A percentile compares a stretch with the other conserved stretches of the same genome.
Evolutionary conservation across 345 rosid genomes (phyloP).

Genomic region (Atalantia buxifolia): DNA sequence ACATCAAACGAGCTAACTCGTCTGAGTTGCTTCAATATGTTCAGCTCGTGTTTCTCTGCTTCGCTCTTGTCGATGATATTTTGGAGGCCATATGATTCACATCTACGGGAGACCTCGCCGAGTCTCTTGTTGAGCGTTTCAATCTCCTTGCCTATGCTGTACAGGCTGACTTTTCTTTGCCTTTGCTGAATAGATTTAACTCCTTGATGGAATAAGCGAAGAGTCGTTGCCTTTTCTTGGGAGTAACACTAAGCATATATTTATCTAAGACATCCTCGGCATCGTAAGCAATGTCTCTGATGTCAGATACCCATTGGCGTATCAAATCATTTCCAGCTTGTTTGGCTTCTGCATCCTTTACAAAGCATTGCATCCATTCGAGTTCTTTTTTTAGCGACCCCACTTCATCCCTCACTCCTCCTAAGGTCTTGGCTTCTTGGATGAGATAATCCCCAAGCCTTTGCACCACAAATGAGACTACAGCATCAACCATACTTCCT

Average conservation of each 20-base stretch:
- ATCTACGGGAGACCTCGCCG: not conserved
- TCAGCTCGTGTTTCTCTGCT: not conserved
- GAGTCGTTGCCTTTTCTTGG: not conserved
- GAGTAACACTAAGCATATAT: not conserved
- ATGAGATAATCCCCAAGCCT: slow-evolving; percentile 1
- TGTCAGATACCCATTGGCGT: not conserved
- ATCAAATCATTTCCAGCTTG: not conserved
- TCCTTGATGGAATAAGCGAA: not conserved
- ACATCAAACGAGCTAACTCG: not conserved
- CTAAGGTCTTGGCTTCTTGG: not conserved
- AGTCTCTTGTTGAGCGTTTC: not conserved
- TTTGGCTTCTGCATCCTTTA: not conserved
- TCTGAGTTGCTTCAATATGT: not conserved
- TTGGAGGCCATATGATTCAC: not conserved
- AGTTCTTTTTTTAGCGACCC: not conserved
- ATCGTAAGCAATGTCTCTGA: slow-evolving; percentile 4
- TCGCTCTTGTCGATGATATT: not conserved
- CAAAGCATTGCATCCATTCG: not conserved
- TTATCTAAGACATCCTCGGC: not conserved
- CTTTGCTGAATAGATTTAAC: too few species aligned
- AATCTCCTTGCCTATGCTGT: slow-evolving; percentile 1
- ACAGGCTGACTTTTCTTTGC: not conserved
- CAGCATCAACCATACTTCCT: slow-evolving; percentile 1
- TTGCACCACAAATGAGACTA: not conserved
- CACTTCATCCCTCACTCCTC: not conserved